Evolutionary conservation across 2,329 filamentous ascomycete species (phyloP).

Genomic region (Pleoardoris graminearum): DNA sequence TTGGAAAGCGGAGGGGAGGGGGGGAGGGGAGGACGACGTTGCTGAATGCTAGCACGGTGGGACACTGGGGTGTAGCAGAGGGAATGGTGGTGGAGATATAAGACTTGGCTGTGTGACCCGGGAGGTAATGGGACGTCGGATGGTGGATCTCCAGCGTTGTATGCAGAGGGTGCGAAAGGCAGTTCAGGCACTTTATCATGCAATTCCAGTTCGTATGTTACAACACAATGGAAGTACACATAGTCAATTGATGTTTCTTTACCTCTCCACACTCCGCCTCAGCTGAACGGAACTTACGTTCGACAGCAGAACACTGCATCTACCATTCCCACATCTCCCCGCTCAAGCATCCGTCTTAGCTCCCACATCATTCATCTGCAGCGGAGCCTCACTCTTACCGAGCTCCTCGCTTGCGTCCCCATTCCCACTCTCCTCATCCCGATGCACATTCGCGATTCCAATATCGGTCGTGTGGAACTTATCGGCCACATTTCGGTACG

Average conservation of each 20-base stretch:
- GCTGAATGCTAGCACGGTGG: conserved; percentile 18
- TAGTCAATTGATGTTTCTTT: too few species aligned
- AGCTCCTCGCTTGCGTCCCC: conserved; percentile 1
- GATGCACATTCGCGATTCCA: conserved; percentile 44
- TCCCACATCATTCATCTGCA: conserved; percentile 9
- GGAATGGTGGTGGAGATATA: conserved; percentile 8
- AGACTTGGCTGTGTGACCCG: too few species aligned
- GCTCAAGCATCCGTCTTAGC: neutral
- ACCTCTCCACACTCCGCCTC: too few species aligned
- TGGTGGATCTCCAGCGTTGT: too few species aligned
- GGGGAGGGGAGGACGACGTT: conserved; percentile 6
- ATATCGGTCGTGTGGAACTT: conserved; percentile 53
- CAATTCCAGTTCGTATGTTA: too few species aligned
- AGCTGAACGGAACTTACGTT: too few species aligned
- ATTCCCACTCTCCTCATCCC: conserved; percentile 35
- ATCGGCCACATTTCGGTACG: conserved; percentile 67
- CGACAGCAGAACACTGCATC: too few species aligned
- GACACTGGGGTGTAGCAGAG: neutral
- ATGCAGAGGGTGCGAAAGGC: too few species aligned
- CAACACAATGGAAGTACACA: too few species aligned
- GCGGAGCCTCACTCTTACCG: conserved; percentile 5
- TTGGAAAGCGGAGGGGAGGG: conserved; percentile 1
- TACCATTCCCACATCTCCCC: neutral
- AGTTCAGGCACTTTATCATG: too few species aligned
- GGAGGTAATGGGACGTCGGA: too few species aligned